These are phyloP conservation scores for Chalciporus chontae DNA, from an alignment of 768 basidiomycete species.

Conservation along the genomic window DNA sequence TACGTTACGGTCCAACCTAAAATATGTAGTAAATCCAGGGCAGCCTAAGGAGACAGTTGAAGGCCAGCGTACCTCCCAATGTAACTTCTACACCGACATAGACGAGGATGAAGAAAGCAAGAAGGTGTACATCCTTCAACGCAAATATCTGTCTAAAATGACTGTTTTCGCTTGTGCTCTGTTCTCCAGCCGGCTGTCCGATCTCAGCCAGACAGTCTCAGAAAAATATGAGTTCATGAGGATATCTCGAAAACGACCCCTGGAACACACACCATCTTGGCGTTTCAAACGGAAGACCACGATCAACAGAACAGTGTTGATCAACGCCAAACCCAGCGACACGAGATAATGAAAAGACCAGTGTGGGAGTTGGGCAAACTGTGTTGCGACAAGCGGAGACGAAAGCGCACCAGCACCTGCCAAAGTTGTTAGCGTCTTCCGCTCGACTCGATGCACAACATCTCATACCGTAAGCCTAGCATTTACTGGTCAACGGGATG, in stretches of 20 bases:
- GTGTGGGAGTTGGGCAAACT: constrained; percentile 59
- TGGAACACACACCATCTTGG: constrained; percentile 54
- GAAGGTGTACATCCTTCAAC: constrained; percentile 52
- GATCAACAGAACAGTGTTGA: constrained; percentile 51
- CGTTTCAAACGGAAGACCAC: constrained; percentile 63
- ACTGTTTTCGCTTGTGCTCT: constrained; percentile 31
- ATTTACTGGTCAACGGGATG: not conserved
- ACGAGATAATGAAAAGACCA: constrained; percentile 82
- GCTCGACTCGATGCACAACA: not conserved
- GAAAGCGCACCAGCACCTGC: constrained; percentile 63
- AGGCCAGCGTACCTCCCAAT: constrained; percentile 32
- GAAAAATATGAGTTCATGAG: not conserved
- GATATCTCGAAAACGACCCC: not conserved
- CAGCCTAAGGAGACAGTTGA: not conserved
- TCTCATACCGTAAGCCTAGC: constrained; percentile 32
- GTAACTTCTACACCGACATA: constrained; percentile 70
- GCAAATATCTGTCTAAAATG: constrained; percentile 50
- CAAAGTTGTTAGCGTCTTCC: constrained; percentile 6
- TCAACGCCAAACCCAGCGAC: constrained; percentile 62
- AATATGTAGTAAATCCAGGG: not conserved
- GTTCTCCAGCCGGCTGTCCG: constrained; percentile 44
- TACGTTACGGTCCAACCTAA: constrained; percentile 73
- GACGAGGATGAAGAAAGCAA: constrained; percentile 61
- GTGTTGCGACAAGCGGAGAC: constrained; percentile 76
- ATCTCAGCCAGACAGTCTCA: constrained; percentile 53